Evolutionary conservation across 495 filamentous ascomycete genomes (phyloP).

Genomic region (Daldinia decipiens): DNA sequence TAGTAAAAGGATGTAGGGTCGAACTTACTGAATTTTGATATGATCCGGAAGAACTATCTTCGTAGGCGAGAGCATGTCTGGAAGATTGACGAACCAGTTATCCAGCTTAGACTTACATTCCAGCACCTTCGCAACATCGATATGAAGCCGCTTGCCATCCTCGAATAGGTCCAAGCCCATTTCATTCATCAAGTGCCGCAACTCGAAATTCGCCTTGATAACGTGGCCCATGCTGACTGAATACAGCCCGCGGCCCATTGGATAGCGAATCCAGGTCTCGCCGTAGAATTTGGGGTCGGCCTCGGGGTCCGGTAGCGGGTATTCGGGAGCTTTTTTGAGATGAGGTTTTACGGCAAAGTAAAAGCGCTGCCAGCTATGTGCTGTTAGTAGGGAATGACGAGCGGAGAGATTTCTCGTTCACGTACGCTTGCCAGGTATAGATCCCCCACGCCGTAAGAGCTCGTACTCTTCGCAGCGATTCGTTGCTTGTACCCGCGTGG

Average conservation of each 20-base stretch:
- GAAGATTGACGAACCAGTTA: conserved; percentile 48
- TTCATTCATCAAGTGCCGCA: conserved; percentile 50
- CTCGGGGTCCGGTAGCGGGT: conserved; percentile 47
- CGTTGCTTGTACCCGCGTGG: conserved; percentile 26
- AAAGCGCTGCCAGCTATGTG: conserved; percentile 44
- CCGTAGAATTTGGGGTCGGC: conserved; percentile 50
- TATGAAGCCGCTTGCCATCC: conserved; percentile 15
- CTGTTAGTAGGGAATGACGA: conserved; percentile 1
- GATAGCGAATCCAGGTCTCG: conserved; percentile 54
- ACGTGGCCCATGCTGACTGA: conserved; percentile 44
- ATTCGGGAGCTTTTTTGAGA: conserved; percentile 41
- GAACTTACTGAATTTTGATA: conserved; percentile 47
- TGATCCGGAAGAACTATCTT: conserved; percentile 53
- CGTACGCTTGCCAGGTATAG: conserved; percentile 53
- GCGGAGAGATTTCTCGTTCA: background rate
- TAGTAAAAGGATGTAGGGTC: background rate
- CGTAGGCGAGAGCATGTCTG: conserved; percentile 48
- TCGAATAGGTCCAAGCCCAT: conserved; percentile 39
- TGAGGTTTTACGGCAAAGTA: conserved; percentile 47
- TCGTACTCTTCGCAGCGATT: conserved; percentile 38
- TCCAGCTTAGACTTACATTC: conserved; percentile 46
- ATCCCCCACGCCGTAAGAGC: conserved; percentile 53
- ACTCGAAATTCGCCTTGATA: conserved; percentile 50
- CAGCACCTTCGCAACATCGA: conserved; percentile 38
- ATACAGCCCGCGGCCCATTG: conserved; percentile 36